Conservation (phyloP, 176 grass and related monocot genomes). For the Dendrocalamus sinicus region DNA sequence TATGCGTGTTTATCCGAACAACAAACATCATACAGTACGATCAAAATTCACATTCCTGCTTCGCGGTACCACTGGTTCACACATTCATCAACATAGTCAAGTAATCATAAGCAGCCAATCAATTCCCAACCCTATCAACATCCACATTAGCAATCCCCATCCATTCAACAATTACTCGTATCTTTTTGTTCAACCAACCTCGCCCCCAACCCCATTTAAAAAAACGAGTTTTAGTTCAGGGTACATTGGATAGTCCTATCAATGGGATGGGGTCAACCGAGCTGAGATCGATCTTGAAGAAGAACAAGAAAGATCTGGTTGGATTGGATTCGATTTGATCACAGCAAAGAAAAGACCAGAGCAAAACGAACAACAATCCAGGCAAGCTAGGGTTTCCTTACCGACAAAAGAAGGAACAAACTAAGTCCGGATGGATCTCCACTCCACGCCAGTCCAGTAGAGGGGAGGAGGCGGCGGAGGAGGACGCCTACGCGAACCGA, state of each 20-base stretch:
- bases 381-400: slow-evolving; percentile 16
- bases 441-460: not conserved
- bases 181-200: not conserved
- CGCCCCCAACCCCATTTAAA: too few relatives aligned
- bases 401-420: not conserved
- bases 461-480: not conserved
- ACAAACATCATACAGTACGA: not conserved
- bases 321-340: not conserved
- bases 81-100: not conserved
- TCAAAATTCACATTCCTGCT: not conserved
- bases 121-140: not conserved
- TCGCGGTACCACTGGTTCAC: not conserved
- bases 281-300: not conserved
- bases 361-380: not conserved
- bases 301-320: not conserved
- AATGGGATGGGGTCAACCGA: not conserved
- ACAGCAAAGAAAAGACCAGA: not conserved
- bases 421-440: not conserved
- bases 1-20: not conserved
- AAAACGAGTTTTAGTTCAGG: too few relatives aligned
- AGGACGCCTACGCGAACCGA: not conserved
- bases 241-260: not conserved
- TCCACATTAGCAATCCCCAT: not conserved
- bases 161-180: not conserved
- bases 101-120: not conserved